These are phyloP conservation scores for Monoraphidium neglectum DNA, from an alignment of 139 green algal species.

Conservation along the genomic window DNA sequence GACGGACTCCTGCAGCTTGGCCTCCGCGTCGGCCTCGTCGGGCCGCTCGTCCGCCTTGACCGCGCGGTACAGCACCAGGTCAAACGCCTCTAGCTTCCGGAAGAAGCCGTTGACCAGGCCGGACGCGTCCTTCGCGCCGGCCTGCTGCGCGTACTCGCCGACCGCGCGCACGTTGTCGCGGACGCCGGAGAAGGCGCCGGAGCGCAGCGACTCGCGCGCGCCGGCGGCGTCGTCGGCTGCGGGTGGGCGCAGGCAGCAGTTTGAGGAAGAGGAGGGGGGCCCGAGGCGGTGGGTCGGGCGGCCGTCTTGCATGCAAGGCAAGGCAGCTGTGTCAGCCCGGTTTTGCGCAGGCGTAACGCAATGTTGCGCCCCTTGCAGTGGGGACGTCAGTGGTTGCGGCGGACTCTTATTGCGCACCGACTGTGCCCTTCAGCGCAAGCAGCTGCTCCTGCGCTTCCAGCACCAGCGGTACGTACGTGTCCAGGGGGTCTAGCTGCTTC, in stretches of 20 bases:
- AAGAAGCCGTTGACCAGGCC: slow-evolving; percentile 45
- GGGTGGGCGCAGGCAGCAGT: not conserved
- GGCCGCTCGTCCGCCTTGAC: slow-evolving; percentile 16
- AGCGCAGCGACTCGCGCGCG: slow-evolving; percentile 41
- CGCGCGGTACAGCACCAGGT: slow-evolving; percentile 35
- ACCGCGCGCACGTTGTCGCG: slow-evolving; percentile 56
- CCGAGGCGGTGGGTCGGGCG: too few relatives aligned
- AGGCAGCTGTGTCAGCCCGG: too few relatives aligned
- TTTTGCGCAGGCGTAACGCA: too few relatives aligned
- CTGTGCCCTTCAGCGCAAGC: not conserved
- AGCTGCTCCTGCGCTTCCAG: slow-evolving; percentile 47
- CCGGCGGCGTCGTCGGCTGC: slow-evolving; percentile 14
- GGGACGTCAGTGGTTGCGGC: too few relatives aligned
- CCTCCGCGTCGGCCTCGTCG: slow-evolving; percentile 25
- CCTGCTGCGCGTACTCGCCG: slow-evolving; percentile 37
- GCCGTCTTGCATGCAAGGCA: too few relatives aligned
- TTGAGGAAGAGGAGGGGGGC: not conserved
- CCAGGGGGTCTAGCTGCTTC: slow-evolving; percentile 50
- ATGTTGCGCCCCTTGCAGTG: too few relatives aligned
- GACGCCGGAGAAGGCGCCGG: slow-evolving; percentile 38
- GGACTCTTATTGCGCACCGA: too few relatives aligned
- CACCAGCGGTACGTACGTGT: slow-evolving; percentile 56
- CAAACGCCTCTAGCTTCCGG: slow-evolving; percentile 33
- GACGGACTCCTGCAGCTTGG: slow-evolving; percentile 28
- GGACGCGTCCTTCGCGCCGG: slow-evolving; percentile 11